Percentiles rank a stretch among this genome's conserved stretches.
Evolutionary conservation across 139 green algal species (phyloP).

Genomic region (Chlorella sorokiniana): DNA sequence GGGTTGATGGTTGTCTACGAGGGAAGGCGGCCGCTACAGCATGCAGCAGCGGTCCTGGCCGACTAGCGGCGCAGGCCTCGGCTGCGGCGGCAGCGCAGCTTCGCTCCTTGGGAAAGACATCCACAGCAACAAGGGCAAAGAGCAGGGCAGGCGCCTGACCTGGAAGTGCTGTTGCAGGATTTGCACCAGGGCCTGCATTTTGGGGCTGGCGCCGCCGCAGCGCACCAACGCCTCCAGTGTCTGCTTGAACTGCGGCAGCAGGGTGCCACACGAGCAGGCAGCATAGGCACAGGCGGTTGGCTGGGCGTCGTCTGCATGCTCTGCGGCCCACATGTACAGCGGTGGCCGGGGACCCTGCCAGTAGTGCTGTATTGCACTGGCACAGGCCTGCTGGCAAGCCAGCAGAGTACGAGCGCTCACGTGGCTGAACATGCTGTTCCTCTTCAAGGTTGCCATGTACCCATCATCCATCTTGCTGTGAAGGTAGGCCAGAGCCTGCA

Average conservation of each 20-base stretch:
- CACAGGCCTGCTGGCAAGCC: too few species aligned
- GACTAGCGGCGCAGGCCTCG: too few species aligned
- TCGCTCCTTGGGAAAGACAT: neutral
- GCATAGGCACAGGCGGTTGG: too few species aligned
- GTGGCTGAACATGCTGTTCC: slow-evolving; percentile 34
- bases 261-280: neutral
- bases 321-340: too few species aligned
- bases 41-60: too few species aligned
- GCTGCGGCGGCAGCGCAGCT: too few species aligned
- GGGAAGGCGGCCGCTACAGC: too few species aligned
- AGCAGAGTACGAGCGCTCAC: slow-evolving; percentile 27
- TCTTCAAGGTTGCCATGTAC: slow-evolving; percentile 31
- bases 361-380: too few species aligned
- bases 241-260: slow-evolving; percentile 34
- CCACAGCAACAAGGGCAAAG: neutral
- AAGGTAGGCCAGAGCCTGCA: slow-evolving; percentile 23
- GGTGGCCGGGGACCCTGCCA: too few species aligned
- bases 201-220: neutral
- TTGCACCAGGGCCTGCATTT: slow-evolving; percentile 27
- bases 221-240: slow-evolving; percentile 31
- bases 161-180: slow-evolving; percentile 33
- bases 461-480: slow-evolving; percentile 28
- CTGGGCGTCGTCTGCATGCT: too few species aligned
- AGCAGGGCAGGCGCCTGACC: neutral
- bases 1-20: too few species aligned